Evolutionary conservation across 768 basidiomycete genomes (phyloP).

Genomic region (Ramaria rubella): DNA sequence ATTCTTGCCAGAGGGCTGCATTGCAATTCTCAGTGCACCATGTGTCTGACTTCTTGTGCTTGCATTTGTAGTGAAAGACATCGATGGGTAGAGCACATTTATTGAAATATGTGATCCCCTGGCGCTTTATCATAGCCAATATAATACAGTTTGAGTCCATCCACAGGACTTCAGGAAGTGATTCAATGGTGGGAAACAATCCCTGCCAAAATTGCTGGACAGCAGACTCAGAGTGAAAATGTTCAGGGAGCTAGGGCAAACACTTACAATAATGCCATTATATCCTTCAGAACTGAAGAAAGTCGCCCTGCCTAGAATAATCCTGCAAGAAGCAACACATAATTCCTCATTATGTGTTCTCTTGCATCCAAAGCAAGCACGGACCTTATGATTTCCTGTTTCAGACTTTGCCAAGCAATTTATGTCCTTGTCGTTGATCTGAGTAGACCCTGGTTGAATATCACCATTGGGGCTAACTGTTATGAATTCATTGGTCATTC

Average conservation of each 20-base stretch:
- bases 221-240: not conserved
- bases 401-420: constrained; percentile 16
- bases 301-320: constrained; percentile 18
- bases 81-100: constrained; percentile 7
- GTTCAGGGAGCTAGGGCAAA: not conserved
- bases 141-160: not conserved
- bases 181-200: not conserved
- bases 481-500: not conserved
- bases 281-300: constrained; percentile 21
- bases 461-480: not conserved
- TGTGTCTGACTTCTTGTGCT: constrained; percentile 7
- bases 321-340: constrained; percentile 20
- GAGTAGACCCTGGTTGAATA: not conserved
- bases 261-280: not conserved
- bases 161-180: not conserved
- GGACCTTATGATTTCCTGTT: constrained; percentile 12
- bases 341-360: constrained; percentile 25
- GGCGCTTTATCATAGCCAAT: not conserved
- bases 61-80: constrained; percentile 14
- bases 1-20: constrained; percentile 10
- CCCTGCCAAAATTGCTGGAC: not conserved
- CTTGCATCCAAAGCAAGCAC: constrained; percentile 20
- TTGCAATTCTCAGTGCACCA: constrained; percentile 12
- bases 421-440: not conserved
- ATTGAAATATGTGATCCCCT: constrained; percentile 5